Conservation (phyloP, 2,329 filamentous ascomycete species). For the Alternaria triticimaculans region DNA sequence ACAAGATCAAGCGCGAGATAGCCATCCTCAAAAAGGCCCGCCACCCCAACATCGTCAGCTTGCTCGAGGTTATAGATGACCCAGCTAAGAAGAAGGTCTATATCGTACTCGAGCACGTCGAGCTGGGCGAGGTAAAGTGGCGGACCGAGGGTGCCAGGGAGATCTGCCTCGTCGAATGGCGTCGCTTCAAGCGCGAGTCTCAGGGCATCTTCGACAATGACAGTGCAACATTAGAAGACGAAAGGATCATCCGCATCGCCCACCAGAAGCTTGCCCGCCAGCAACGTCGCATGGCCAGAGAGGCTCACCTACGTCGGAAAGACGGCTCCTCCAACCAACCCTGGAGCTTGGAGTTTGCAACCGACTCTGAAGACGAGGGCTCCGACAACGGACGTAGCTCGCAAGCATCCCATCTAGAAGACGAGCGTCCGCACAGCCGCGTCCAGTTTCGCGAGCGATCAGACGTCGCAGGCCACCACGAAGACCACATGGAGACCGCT, state of each 20-base stretch:
- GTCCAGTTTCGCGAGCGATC: slow-evolving; percentile 30
- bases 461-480: slow-evolving; percentile 22
- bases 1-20: slow-evolving; percentile 93
- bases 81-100: slow-evolving; percentile 97
- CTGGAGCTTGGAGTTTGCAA: slow-evolving; percentile 87
- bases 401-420: slow-evolving; percentile 28
- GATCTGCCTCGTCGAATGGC: slow-evolving; percentile 82
- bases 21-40: slow-evolving; percentile 98
- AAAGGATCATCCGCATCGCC: slow-evolving; percentile 48
- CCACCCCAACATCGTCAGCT: slow-evolving; percentile 93
- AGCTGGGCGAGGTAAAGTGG: slow-evolving; percentile 94
- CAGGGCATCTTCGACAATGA: slow-evolving; percentile 54
- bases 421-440: slow-evolving; percentile 27
- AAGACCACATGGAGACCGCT: slow-evolving; percentile 46
- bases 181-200: slow-evolving; percentile 76
- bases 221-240: slow-evolving; percentile 52
- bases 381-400: slow-evolving; percentile 37
- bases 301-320: slow-evolving; percentile 43
- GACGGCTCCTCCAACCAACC: slow-evolving; percentile 61
- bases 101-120: slow-evolving; percentile 94
- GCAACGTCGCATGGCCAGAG: slow-evolving; percentile 48
- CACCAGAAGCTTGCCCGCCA: slow-evolving; percentile 53
- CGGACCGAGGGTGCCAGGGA: slow-evolving; percentile 84
- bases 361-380: slow-evolving; percentile 62
- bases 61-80: slow-evolving; percentile 97